These are phyloP conservation scores for Echeveria elegans DNA, from an alignment of 164 flowering plant species.

Conservation along the genomic window DNA sequence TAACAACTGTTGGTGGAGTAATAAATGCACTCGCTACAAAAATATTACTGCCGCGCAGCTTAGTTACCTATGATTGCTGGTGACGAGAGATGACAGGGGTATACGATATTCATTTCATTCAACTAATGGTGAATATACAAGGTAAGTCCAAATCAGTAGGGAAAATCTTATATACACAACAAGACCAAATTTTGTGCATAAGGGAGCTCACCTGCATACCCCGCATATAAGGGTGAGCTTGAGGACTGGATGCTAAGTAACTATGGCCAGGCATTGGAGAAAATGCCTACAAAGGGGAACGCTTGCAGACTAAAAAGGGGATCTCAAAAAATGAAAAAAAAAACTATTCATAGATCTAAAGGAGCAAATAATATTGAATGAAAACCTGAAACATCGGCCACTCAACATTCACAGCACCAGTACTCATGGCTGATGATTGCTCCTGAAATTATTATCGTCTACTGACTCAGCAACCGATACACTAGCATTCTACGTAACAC, in stretches of 20 bases:
- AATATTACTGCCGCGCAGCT: too few relatives aligned
- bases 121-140: neutral
- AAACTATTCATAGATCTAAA: neutral
- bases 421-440: slow-evolving; percentile 41
- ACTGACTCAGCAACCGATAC: neutral
- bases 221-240: slow-evolving; percentile 96
- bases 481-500: neutral
- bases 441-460: slow-evolving; percentile 29
- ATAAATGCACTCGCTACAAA: too few relatives aligned
- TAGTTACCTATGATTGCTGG: too few relatives aligned
- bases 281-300: slow-evolving; percentile 52
- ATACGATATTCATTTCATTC: too few relatives aligned
- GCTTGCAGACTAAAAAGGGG: neutral
- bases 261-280: slow-evolving; percentile 86
- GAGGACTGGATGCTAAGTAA: slow-evolving; percentile 85
- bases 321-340: too few relatives aligned
- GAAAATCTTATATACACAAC: neutral
- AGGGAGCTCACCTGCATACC: slow-evolving; percentile 75
- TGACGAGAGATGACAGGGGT: neutral
- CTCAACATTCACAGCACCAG: slow-evolving; percentile 59
- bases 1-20: too few relatives aligned
- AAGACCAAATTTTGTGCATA: neutral
- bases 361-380: neutral
- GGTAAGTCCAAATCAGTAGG: neutral
- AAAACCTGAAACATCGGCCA: slow-evolving; percentile 92